phyloP scores from a whole-genome alignment of 1,284 basidiomycete species.

The Thelephora terrestris region DNA sequence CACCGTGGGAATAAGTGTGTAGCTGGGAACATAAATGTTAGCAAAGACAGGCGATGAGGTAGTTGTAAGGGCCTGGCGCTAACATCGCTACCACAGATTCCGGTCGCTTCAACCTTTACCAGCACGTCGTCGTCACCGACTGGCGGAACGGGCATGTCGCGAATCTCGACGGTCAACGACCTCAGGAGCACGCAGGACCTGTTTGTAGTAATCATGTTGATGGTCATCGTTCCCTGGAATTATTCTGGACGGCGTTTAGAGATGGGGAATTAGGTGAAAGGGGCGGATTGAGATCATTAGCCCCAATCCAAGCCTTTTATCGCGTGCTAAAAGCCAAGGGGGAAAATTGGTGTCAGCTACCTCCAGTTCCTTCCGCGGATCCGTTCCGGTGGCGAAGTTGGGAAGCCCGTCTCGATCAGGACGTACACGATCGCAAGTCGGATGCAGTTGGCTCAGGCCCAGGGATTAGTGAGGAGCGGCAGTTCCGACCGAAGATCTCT shows the following conservation, averaged over 20 bases:
- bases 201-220: conserved; percentile 2
- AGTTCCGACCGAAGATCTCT: no score
- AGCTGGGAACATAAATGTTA: neutral
- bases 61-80: neutral
- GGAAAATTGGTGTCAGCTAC: no score
- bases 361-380: no score
- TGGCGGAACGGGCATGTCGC: conserved; percentile 6
- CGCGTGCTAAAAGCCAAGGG: no score
- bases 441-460: no score
- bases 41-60: neutral
- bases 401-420: no score
- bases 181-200: conserved; percentile 9
- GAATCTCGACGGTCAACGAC: conserved; percentile 9
- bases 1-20: conserved; percentile 1
- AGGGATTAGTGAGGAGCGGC: no score
- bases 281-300: neutral
- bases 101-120: conserved; percentile 12
- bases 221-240: neutral
- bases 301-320: no score
- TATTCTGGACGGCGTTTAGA: conserved; percentile 1
- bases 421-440: no score
- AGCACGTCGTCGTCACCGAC: conserved; percentile 10
- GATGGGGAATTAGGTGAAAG: conserved; percentile 3
- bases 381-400: no score
- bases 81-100: conserved; percentile 14